Evolutionary conservation across 2,329 filamentous ascomycete genomes (phyloP).

Genomic region (Colletotrichum sp.): DNA sequence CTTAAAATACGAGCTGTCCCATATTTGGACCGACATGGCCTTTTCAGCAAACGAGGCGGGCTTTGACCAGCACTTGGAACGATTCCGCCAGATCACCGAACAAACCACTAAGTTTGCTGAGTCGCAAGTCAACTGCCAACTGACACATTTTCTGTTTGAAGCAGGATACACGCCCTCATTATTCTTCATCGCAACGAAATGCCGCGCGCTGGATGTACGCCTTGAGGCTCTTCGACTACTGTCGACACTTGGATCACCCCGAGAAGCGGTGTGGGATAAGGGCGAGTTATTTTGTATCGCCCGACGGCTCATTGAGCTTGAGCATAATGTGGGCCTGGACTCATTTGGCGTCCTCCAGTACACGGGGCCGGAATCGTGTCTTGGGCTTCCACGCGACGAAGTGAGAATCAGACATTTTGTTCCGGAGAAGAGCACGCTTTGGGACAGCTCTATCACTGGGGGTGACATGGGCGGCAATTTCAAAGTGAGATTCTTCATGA

Average conservation of each 20-base stretch:
- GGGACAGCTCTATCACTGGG: not conserved
- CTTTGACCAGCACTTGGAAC: not conserved
- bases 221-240: slow-evolving; percentile 39
- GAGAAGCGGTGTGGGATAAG: not conserved
- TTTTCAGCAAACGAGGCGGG: not conserved
- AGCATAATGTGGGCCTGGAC: not conserved
- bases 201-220: slow-evolving; percentile 35
- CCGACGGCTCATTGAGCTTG: slow-evolving; percentile 9
- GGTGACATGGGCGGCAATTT: fast-evolving
- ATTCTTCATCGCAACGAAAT: not conserved
- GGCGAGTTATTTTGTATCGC: not conserved
- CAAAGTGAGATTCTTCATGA: not conserved
- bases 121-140: not conserved
- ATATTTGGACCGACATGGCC: not conserved
- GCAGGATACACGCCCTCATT: not conserved
- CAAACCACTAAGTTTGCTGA: slow-evolving; percentile 24
- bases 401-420: not conserved
- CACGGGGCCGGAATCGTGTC: not conserved
- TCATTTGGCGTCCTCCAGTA: not conserved
- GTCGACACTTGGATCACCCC: slow-evolving; percentile 20
- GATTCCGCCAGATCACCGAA: slow-evolving; percentile 34
- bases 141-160: not conserved
- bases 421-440: not conserved
- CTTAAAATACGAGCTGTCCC: not conserved
- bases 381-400: not conserved